Percentiles rank a stretch among this genome's conserved stretches.
These are phyloP conservation scores for Strobilomyces echinocephalus DNA, from an alignment of 768 basidiomycete genomes.

Conservation along the genomic window DNA sequence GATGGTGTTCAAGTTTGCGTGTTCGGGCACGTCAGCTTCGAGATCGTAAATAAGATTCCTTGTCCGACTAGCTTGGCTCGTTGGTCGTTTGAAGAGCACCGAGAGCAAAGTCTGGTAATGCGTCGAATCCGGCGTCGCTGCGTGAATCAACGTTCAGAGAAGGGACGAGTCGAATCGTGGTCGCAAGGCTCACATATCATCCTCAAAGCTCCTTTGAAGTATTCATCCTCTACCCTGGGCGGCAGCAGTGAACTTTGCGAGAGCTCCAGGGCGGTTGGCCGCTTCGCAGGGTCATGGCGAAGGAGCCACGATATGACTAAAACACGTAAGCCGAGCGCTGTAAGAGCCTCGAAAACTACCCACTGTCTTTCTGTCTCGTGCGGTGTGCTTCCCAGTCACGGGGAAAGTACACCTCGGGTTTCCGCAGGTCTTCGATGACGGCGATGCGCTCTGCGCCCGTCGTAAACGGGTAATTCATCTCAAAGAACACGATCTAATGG, in stretches of 20 bases:
- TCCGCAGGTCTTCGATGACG: slow-evolving; percentile 75
- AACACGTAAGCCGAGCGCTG: slow-evolving; percentile 3
- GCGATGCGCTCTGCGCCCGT: slow-evolving; percentile 81
- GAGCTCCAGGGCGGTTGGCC: slow-evolving; percentile 80
- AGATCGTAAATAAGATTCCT: slow-evolving; percentile 72
- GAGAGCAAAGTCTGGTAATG: slow-evolving; percentile 76
- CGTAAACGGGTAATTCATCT: slow-evolving; percentile 85
- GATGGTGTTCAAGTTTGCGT: slow-evolving; percentile 64
- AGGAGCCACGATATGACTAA: slow-evolving; percentile 77
- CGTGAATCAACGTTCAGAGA: background rate
- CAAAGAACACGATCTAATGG: slow-evolving; percentile 87
- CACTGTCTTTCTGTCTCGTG: slow-evolving; percentile 65
- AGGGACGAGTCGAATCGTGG: background rate
- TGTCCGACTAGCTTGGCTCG: slow-evolving; percentile 55
- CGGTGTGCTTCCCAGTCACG: slow-evolving; percentile 60
- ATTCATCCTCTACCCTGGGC: slow-evolving; percentile 74
- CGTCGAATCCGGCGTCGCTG: slow-evolving; percentile 76
- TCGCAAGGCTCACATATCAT: slow-evolving; percentile 57
- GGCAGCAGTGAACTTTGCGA: slow-evolving; percentile 77
- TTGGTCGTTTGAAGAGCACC: slow-evolving; percentile 71
- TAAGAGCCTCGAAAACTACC: slow-evolving; percentile 22
- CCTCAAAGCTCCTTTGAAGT: slow-evolving; percentile 73
- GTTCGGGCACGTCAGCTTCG: slow-evolving; percentile 62
- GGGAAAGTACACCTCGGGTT: slow-evolving; percentile 74
- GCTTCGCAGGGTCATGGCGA: slow-evolving; percentile 70